Evolutionary conservation across 1,139 yeast genomes (phyloP).

Genomic region (Yamadazyma dushanensis): DNA sequence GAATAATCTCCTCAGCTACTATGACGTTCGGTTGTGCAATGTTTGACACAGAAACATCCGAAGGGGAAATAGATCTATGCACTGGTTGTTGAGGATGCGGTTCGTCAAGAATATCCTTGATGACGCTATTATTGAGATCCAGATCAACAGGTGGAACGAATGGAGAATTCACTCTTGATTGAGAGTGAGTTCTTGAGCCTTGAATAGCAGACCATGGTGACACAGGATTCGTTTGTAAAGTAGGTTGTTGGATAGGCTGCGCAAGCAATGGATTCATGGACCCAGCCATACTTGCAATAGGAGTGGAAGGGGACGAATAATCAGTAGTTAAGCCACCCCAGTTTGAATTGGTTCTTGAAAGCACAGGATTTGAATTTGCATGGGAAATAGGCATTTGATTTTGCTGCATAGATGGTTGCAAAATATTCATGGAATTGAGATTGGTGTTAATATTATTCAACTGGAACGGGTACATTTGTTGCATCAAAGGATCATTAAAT

Average conservation of each 20-base stretch:
- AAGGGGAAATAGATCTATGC: background rate
- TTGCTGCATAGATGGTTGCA: slow-evolving; percentile 33
- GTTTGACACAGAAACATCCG: slow-evolving; percentile 1
- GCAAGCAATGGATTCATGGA: slow-evolving; percentile 2
- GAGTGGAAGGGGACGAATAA: slow-evolving; percentile 28
- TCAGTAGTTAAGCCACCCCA: slow-evolving; percentile 38
- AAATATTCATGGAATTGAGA: slow-evolving; percentile 16
- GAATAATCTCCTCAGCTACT: slow-evolving; percentile 6
- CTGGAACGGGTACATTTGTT: slow-evolving; percentile 11
- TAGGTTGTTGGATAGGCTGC: slow-evolving; percentile 1
- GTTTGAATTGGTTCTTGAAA: slow-evolving; percentile 37
- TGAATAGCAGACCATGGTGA: slow-evolving; percentile 36
- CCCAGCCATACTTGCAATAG: slow-evolving; percentile 18
- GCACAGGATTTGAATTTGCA: slow-evolving; percentile 34
- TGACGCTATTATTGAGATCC: background rate
- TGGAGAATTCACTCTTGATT: slow-evolving; percentile 44
- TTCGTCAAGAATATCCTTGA: slow-evolving; percentile 26
- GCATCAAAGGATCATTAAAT: slow-evolving; percentile 5
- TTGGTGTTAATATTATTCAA: slow-evolving; percentile 2
- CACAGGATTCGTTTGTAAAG: slow-evolving; percentile 38
- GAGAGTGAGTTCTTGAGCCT: slow-evolving; percentile 29
- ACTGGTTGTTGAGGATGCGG: slow-evolving; percentile 19
- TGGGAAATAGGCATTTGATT: slow-evolving; percentile 32
- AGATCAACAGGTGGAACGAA: slow-evolving; percentile 25
- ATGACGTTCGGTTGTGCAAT: slow-evolving; percentile 13